Evolutionary conservation across 768 basidiomycete genomes (phyloP).

Genomic region (Boletus barrowsii): DNA sequence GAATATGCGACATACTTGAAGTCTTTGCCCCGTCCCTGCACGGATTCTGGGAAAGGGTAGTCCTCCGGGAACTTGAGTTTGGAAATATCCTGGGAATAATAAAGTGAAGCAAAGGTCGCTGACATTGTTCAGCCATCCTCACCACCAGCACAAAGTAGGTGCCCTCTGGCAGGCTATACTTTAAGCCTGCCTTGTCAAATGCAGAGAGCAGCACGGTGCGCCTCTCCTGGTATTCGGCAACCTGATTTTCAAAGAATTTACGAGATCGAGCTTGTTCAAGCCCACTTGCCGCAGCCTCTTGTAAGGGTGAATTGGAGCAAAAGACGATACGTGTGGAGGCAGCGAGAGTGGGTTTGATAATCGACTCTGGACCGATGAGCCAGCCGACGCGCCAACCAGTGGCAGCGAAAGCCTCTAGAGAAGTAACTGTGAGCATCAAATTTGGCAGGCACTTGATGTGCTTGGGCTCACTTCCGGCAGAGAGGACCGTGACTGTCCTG

Average conservation of each 20-base stretch:
- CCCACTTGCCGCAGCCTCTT: constrained; percentile 91
- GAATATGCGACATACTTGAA: constrained; percentile 56
- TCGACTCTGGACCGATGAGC: constrained; percentile 82
- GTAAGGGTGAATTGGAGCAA: constrained; percentile 90
- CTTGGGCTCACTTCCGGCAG: constrained; percentile 78
- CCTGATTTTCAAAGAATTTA: constrained; percentile 75
- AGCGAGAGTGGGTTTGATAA: constrained; percentile 84
- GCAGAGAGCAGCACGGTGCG: constrained; percentile 68
- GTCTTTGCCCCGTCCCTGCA: constrained; percentile 80
- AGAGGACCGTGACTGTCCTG: constrained; percentile 91
- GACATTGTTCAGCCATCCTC: constrained; percentile 21
- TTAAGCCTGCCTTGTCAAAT: constrained; percentile 81
- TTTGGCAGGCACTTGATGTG: neutral
- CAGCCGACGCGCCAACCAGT: constrained; percentile 98
- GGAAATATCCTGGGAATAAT: constrained; percentile 61
- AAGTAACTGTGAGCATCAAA: neutral
- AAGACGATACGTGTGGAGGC: constrained; percentile 94
- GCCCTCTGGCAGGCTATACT: constrained; percentile 87
- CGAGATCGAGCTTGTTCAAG: constrained; percentile 74
- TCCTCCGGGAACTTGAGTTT: constrained; percentile 75
- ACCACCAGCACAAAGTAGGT: constrained; percentile 89
- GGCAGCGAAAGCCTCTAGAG: constrained; percentile 86
- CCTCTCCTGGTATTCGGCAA: constrained; percentile 75
- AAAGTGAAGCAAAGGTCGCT: neutral
- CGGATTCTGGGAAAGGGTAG: constrained; percentile 75